phyloP scores from a whole-genome alignment of 2,329 filamentous ascomycete genomes.

The Fusarium sp. region DNA sequence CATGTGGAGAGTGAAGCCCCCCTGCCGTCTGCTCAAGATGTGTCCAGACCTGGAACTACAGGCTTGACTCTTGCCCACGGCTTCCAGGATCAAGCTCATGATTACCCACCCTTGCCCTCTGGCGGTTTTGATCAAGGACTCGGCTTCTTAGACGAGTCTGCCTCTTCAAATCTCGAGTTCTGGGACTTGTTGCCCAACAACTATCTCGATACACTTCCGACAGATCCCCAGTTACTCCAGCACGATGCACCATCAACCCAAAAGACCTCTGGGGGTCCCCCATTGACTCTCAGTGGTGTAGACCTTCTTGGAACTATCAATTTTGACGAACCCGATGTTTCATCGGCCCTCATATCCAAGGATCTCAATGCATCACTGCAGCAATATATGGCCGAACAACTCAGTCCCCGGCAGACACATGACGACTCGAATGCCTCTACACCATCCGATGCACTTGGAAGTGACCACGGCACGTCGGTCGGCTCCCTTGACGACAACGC shows the following conservation, averaged over 20 bases:
- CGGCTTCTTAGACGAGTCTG: slow-evolving; percentile 49
- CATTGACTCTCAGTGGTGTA: slow-evolving; percentile 40
- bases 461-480: slow-evolving; percentile 37
- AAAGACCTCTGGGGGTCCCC: slow-evolving; percentile 14
- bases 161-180: slow-evolving; percentile 48
- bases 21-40: not conserved
- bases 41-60: not conserved
- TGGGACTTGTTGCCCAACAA: slow-evolving; percentile 52
- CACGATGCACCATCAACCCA: slow-evolving; percentile 15
- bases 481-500: slow-evolving; percentile 29
- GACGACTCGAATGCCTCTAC: slow-evolving; percentile 36
- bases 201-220: slow-evolving; percentile 32
- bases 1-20: slow-evolving; percentile 51
- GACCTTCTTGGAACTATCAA: slow-evolving; percentile 49
- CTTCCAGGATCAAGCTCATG: slow-evolving; percentile 13
- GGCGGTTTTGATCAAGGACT: slow-evolving; percentile 48
- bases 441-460: slow-evolving; percentile 25
- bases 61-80: not conserved
- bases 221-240: slow-evolving; percentile 31
- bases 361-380: slow-evolving; percentile 45
- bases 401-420: slow-evolving; percentile 24
- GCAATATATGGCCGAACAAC: slow-evolving; percentile 40
- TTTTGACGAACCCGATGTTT: slow-evolving; percentile 48
- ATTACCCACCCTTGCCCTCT: slow-evolving; percentile 8
- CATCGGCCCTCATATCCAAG: slow-evolving; percentile 45